These are phyloP conservation scores for Magnusiomyces sp. DNA, from an alignment of 1,139 yeast species.

Conservation along the genomic window DNA sequence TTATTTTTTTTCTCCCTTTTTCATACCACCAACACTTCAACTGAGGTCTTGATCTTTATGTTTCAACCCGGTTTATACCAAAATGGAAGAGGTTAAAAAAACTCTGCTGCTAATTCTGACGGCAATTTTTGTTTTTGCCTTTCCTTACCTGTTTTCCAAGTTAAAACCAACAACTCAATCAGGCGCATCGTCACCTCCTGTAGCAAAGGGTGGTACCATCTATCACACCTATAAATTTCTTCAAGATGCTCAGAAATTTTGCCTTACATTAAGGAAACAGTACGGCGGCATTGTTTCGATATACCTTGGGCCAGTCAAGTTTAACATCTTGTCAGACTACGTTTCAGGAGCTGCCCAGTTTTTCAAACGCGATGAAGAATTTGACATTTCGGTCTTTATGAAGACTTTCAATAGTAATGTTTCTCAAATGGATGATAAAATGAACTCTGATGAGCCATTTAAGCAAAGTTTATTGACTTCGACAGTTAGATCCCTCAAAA, in stretches of 20 bases:
- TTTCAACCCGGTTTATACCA: no score
- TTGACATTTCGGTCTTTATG: constrained; percentile 4
- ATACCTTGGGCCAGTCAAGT: constrained; percentile 7
- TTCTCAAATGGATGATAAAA: constrained; percentile 3
- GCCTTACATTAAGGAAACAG: constrained; percentile 4
- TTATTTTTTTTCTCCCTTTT: no score
- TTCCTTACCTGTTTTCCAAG: neutral
- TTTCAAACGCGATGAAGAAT: constrained; percentile 6
- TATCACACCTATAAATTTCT: neutral
- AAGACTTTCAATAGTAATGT: constrained; percentile 10
- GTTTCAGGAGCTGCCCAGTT: constrained; percentile 6
- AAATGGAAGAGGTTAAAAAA: neutral
- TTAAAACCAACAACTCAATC: constrained; percentile 10
- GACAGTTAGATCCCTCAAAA: constrained; percentile 2
- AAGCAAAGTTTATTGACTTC: neutral
- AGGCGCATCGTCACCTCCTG: no score
- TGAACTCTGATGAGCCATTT: constrained; percentile 6
- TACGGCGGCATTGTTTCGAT: constrained; percentile 8
- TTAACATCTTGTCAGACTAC: constrained; percentile 7
- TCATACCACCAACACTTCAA: no score
- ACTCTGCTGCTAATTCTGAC: neutral
- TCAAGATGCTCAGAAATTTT: constrained; percentile 7
- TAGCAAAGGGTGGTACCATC: neutral
- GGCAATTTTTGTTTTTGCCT: neutral
- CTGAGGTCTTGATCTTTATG: no score